Base-by-base conservation (phyloP, 2,329 filamentous ascomycete genomes). In the Pseudogymnoascus verrucosus region DNA sequence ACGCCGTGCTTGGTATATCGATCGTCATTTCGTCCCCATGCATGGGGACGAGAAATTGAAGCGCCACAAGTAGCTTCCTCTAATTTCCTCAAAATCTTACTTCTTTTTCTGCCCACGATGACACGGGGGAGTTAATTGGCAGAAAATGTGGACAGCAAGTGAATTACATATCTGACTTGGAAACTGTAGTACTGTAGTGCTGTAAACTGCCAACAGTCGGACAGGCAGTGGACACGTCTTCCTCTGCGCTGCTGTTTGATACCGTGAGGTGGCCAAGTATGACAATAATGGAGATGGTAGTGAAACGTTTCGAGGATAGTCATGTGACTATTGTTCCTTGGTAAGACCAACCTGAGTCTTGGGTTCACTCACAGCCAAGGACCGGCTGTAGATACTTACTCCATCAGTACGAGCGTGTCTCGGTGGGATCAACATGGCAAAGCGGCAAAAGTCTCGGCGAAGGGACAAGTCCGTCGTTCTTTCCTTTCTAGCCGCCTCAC, bases 231-330 rank as follows among this genome's bases (percentile, higher is more conserved):
- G 28, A 57, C 51, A 57, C 51, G 51, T 57, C 51, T 57, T 34
- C 51, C 23, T 57, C 51, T 57, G n/a, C 3, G 10, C 26, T 57
- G 51, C 2, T 57, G 44, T 57, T 54, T 19, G 47, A 54, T 54
- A 54, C 26, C 5, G 14, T 16, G n/a, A 31, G 26, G n/a, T 54
- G 47, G 47, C 47, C 47, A 54, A 16, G 26, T 54, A 31, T 54
- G 47, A 54, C 47, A 54, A 54, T 31, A 54, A 54, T 31, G 14
- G 47, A 31, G n/a, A 34, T 54, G 26, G 26, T 57, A 12, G 51
- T 57, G 51, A 57, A 19, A 57, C 51, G 51, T 57, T 57, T 57
- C 51, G n/a, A 57, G 51, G 26, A 57, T 57, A 57, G 51, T 57
- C 51, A 57, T 57, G 51, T 57, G 28, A 57, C 51, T 57, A 57